Base-by-base conservation (phyloP, 2,329 filamentous ascomycete species). In the Sporothrix curviconia region DNA sequence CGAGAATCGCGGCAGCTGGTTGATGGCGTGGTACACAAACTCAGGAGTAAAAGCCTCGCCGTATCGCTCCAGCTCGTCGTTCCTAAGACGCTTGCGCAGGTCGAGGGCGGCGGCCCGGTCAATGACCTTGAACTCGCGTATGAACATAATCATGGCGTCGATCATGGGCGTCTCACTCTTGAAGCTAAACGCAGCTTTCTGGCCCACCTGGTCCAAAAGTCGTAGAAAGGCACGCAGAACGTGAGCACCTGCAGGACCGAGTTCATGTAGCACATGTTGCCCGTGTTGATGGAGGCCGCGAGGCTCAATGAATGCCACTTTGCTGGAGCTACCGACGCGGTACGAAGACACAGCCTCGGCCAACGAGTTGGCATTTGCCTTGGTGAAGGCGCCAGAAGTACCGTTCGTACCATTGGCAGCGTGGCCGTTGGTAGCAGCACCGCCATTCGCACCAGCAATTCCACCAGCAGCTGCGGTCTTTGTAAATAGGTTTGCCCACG, bases 201-300 rank as follows among this genome's bases (percentile, higher is more conserved):
- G 89, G 70, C 89, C 84, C 59, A 96, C 82, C 70, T 92, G 86
- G 68, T 95, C 89, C 62, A 99, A 68, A 99, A 96, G 67, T 92
- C 85, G 72, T 95, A 96, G 69, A 99, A 99, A 6, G 94, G 94
- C 65, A 86, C 81, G 72, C 92, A 97, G 70, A 92, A 97, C 64
- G 96, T 82, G 66, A 99, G 82, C 69, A 95, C 89, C 86, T 99
- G 94, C 63, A 99, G 81, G 71, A 96, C 92, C 62, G 94, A 96
- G 77, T 97, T 99, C 94, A 99, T 97, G 74, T 99, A 99, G 74
- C 94, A 99, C 89, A 97, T 95, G 69, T 99, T 97, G 51, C 94
- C 94, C 40, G 92, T 95, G 73, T 99, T 99, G 64, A 96, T 89
- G 67, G n/a, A 99, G 81, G 50, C 94, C 94, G 64, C 92, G 84